Conservation (phyloP, 2,329 filamentous ascomycete genomes). For the Magnaporthiopsis poae region DNA sequence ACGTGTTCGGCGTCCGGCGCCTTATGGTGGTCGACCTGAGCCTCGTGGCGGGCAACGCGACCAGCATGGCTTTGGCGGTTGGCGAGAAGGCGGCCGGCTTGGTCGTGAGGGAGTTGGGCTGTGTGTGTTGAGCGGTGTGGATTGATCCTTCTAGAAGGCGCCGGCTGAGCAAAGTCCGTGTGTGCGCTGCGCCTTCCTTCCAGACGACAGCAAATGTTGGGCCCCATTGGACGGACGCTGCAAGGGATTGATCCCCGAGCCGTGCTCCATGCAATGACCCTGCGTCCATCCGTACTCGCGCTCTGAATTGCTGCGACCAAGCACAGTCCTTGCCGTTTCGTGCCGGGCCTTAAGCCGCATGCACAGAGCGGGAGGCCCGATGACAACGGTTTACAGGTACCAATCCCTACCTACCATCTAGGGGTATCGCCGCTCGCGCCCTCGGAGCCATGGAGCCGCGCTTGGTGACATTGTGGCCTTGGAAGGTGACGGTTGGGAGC, state of each 20-base stretch:
- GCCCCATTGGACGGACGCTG: neutral
- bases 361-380: too few species aligned
- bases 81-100: constrained; percentile 39
- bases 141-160: neutral
- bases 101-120: constrained; percentile 14
- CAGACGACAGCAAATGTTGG: neutral
- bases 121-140: too few species aligned
- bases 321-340: too few species aligned
- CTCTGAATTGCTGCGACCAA: too few species aligned
- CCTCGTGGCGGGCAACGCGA: constrained; percentile 34
- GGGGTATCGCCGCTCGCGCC: too few species aligned
- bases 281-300: neutral
- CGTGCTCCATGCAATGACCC: too few species aligned
- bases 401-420: too few species aligned
- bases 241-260: too few species aligned
- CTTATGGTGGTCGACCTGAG: constrained; percentile 30
- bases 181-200: neutral
- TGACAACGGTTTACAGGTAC: too few species aligned
- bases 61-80: constrained; percentile 36
- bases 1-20: constrained; percentile 30
- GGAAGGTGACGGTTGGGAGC: too few species aligned
- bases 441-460: neutral
- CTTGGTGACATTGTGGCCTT: neutral
- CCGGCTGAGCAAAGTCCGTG: neutral
- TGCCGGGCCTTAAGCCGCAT: too few species aligned